A percentile compares a stretch with the other conserved stretches of the same genome.
Evolutionary conservation across 2,329 filamentous ascomycete species (phyloP).

Genomic region (Hypomyces rosellus): DNA sequence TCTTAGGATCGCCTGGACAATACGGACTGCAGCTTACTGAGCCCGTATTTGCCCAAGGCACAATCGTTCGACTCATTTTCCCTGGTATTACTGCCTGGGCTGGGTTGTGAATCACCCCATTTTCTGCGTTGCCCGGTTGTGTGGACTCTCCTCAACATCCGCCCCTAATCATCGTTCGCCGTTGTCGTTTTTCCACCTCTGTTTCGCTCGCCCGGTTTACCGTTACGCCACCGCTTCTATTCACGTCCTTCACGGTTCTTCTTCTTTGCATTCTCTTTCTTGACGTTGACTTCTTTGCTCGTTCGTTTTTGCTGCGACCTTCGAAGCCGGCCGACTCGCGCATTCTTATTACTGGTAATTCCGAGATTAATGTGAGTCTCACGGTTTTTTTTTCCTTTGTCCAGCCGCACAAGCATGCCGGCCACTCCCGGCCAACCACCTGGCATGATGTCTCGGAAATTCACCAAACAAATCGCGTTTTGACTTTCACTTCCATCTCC

Average conservation of each 20-base stretch:
- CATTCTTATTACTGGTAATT: slow-evolving; percentile 9
- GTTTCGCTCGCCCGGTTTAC: background rate
- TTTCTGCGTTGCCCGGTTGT: background rate
- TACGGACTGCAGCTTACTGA: slow-evolving; percentile 2
- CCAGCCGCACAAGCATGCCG: slow-evolving; percentile 23
- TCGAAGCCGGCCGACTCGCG: background rate
- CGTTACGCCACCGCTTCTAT: slow-evolving; percentile 1
- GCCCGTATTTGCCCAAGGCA: slow-evolving; percentile 5
- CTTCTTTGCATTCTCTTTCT: background rate
- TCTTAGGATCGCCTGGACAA: slow-evolving; percentile 3
- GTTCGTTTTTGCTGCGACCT: background rate
- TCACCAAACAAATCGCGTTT: slow-evolving; percentile 1
- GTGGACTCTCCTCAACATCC: slow-evolving; percentile 1
- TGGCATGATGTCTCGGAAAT: slow-evolving; percentile 15
- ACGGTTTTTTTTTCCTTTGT: slow-evolving; percentile 19
- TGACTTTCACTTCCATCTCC: background rate
- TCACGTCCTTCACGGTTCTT: background rate
- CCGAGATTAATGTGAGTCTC: slow-evolving; percentile 32
- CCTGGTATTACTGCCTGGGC: slow-evolving; percentile 6
- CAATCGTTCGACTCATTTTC: slow-evolving; percentile 6
- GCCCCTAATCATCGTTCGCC: background rate
- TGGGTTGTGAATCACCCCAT: slow-evolving; percentile 9
- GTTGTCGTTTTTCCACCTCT: background rate
- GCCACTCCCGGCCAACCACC: slow-evolving; percentile 24
- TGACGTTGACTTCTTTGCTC: background rate